Percentiles rank a stretch among this genome's conserved stretches.
phyloP scores from a whole-genome alignment of 108 stramenopile species.

The Ochromonas danica region DNA sequence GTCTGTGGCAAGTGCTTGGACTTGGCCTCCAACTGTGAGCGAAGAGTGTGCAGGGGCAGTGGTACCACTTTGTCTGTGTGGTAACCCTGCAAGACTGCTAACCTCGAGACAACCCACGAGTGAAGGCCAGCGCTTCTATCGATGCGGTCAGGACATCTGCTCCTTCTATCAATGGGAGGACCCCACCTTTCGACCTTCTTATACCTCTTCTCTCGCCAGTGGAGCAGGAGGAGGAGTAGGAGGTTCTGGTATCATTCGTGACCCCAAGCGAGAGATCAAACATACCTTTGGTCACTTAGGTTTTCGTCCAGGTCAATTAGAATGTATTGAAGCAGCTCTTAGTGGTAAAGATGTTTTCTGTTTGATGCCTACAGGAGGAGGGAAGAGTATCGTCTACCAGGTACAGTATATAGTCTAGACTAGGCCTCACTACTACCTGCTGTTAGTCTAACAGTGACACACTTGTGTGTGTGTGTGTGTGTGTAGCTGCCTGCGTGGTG shows the following conservation, averaged over 20 bases:
- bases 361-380: conserved; percentile 36
- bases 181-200: neutral
- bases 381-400: conserved; percentile 32
- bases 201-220: neutral
- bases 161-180: neutral
- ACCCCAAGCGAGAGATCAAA: neutral
- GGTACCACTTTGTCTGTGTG: neutral
- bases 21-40: neutral
- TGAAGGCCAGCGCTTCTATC: neutral
- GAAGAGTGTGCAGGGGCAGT: neutral
- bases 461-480: conserved; percentile 76
- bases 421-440: no score
- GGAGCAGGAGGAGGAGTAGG: neutral
- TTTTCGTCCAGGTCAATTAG: conserved; percentile 26
- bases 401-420: no score
- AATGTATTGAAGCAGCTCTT: conserved; percentile 34
- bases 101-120: neutral
- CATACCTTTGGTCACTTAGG: conserved; percentile 20
- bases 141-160: neutral
- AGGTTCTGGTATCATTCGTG: neutral
- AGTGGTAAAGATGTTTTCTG: conserved; percentile 26
- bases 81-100: neutral
- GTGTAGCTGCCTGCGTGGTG: conserved; percentile 94
- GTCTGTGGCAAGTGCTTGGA: neutral
- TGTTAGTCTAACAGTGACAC: no score